Base-by-base conservation (phyloP, 768 basidiomycete species). In the Asterophora lycoperdoides region DNA sequence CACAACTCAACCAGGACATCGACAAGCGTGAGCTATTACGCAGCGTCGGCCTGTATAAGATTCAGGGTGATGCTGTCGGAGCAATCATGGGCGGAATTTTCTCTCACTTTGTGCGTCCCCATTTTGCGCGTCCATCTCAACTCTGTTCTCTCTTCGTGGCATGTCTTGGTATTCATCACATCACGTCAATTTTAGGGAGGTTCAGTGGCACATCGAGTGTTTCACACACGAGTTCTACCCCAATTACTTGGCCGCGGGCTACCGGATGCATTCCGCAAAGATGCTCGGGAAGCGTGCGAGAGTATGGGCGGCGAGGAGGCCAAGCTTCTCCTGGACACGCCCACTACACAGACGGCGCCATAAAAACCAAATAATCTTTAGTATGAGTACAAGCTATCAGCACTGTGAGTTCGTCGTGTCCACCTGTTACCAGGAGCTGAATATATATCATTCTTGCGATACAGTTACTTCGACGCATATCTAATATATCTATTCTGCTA, bases 11-110 rank as follows among this genome's bases (percentile, higher is more conserved):
- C 37, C 55, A 56, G 13, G 58, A 53, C 13, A 49, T 41, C 46
- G 71, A 65, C 23, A 61, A 49, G 48, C 61, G 65, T 34, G 67
- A 66, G 46, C 56, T 78, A n/a, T 61, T 78, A 40, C 68, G 66
- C 52, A 73, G 76, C 34, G 77, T 84, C 1, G 89, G 89, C 2
- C 61, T 90, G 46, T 84, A 84, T 57, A 91, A 90, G 57, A 81
- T 90, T 15, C 78, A 84, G 58, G 89, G 89, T 1, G 82, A 86
- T 49, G 75, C 83, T 0, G 86, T 90, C 4, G 81, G 85, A 56
- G 89, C 86, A 2, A 72, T 89, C 13, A 65, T 90, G 26, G 89
- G 89, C 18, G 86, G 82, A 5, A 76, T 90, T 10, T 89, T 81
- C 58, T 80, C 84, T 58, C 87, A 93, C 70, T 88, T 83, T 64